Evolutionary conservation across 1,284 basidiomycete genomes (phyloP).

Genomic region (Tremellales sp.): DNA sequence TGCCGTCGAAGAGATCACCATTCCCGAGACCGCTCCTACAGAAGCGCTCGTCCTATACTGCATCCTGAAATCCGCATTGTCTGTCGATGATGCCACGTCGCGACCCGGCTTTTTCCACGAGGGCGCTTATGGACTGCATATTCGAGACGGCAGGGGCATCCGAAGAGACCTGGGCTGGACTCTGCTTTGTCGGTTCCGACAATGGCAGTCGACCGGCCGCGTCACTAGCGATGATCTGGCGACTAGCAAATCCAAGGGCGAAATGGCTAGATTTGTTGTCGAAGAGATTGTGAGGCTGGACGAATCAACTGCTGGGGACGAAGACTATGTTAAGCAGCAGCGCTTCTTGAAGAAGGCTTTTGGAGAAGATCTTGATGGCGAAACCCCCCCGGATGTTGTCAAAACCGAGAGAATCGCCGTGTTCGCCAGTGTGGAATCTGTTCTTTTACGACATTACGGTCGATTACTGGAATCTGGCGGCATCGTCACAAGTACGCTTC

Average conservation of each 20-base stretch:
- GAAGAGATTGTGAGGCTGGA: conserved; percentile 21
- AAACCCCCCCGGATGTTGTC: neutral
- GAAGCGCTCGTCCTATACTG: conserved; percentile 18
- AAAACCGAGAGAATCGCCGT: conserved; percentile 9
- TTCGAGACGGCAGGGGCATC: conserved; percentile 34
- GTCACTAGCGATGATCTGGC: neutral
- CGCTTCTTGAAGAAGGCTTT: conserved; percentile 32
- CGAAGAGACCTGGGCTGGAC: conserved; percentile 41
- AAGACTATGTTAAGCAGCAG: conserved; percentile 22
- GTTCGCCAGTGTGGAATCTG: conserved; percentile 17
- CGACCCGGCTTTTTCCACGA: conserved; percentile 34
- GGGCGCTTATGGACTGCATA: conserved; percentile 38
- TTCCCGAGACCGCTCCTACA: neutral
- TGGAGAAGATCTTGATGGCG: conserved; percentile 11
- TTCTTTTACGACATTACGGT: conserved; percentile 27
- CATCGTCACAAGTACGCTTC: conserved; percentile 19
- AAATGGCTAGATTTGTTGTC: conserved; percentile 22
- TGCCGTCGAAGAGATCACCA: neutral
- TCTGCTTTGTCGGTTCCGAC: conserved; percentile 34
- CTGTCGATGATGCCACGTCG: conserved; percentile 8
- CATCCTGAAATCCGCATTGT: conserved; percentile 18
- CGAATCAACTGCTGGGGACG: conserved; percentile 20
- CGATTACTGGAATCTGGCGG: conserved; percentile 15
- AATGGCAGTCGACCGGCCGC: conserved; percentile 25
- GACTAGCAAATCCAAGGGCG: neutral